Evolutionary conservation across 768 basidiomycete genomes (phyloP).

Genomic region (Crepidotus variabilis): DNA sequence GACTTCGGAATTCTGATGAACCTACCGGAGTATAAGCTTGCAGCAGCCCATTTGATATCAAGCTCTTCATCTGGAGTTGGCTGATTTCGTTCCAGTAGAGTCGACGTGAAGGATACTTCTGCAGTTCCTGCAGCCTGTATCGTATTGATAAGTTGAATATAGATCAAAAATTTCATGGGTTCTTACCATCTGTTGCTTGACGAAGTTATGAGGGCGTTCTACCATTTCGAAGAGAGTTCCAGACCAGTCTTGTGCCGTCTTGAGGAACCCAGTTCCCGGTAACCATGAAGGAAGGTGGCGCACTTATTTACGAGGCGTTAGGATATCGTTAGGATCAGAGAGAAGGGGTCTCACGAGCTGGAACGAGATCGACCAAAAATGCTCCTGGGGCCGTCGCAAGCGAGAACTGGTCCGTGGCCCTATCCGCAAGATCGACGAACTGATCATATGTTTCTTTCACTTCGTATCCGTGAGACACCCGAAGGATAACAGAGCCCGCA

Average conservation of each 20-base stretch:
- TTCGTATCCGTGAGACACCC: slow-evolving; percentile 52
- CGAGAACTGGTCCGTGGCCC: slow-evolving; percentile 52
- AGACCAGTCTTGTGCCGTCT: slow-evolving; percentile 49
- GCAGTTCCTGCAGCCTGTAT: slow-evolving; percentile 57
- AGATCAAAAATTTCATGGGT: slow-evolving; percentile 6
- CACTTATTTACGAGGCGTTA: slow-evolving; percentile 33
- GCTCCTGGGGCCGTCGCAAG: slow-evolving; percentile 48
- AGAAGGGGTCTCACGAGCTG: slow-evolving; percentile 32
- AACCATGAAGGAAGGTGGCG: slow-evolving; percentile 59
- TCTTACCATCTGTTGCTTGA: slow-evolving; percentile 58
- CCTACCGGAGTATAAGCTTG: slow-evolving; percentile 52
- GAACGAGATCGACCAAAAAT: slow-evolving; percentile 49
- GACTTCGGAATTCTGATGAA: neutral
- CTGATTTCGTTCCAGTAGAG: slow-evolving; percentile 47
- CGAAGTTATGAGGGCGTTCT: slow-evolving; percentile 50
- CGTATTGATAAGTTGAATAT: neutral
- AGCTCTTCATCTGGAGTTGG: slow-evolving; percentile 53
- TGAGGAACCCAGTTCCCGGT: slow-evolving; percentile 58
- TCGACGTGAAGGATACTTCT: slow-evolving; percentile 53
- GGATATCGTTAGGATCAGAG: neutral
- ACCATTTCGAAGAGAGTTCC: slow-evolving; percentile 53
- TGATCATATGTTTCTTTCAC: slow-evolving; percentile 48
- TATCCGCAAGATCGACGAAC: slow-evolving; percentile 48
- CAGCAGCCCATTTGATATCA: slow-evolving; percentile 64
- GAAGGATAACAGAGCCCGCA: slow-evolving; percentile 49